Base-by-base conservation (phyloP, 2,329 filamentous ascomycete genomes). In the Chrysoporthe deuterocubensis region DNA sequence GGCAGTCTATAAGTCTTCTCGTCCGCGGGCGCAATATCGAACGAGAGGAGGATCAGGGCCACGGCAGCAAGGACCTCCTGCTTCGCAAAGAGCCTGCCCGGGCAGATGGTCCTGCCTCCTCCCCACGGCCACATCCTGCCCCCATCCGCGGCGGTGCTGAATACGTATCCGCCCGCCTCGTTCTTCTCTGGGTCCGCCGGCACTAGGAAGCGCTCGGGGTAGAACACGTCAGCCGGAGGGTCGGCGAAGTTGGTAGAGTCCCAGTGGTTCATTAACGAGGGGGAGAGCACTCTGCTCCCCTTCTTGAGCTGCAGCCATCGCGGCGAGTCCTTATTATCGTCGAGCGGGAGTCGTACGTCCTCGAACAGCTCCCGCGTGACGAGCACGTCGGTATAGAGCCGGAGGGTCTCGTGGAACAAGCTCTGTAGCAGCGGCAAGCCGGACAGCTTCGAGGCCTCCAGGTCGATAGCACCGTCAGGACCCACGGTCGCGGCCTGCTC, bases 211-310 rank as follows among this genome's bases (percentile, higher is more conserved):
- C 57, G 57, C 18, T 59, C 57, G 7, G 57, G 37, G 57, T 26
- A 11, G 40, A 59, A 59, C 1, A 59, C 57, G 8, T 59, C 57
- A 6, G 57, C 57, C 2, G 57, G 57, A 4, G 57, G 57, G 21
- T 44, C 40, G 18, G 21, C 57, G 21, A 42, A 59, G 40, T n/a
- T 5, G 5, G 8, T 21, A 2, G 57, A 6, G 40, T 59, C 57
- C 57, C 57, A 59, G 57, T 59, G 57, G 37, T 44, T 59, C 57
- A 59, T 59, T 7, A 59, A 16, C 34, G 57, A 59, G n/a, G 57
- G 57, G 11, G 40, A 40, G 0, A 59, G 40, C 37, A 44, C 13
- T 37, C 9, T 59, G 57, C 57, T 59, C 32, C 57, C 57, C 37
- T 44, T 59, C 57, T 26, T 59, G 37, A 44, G 18, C 14, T 42